Base-by-base conservation (phyloP, 768 basidiomycete species). In the Hericium rajendrae region DNA sequence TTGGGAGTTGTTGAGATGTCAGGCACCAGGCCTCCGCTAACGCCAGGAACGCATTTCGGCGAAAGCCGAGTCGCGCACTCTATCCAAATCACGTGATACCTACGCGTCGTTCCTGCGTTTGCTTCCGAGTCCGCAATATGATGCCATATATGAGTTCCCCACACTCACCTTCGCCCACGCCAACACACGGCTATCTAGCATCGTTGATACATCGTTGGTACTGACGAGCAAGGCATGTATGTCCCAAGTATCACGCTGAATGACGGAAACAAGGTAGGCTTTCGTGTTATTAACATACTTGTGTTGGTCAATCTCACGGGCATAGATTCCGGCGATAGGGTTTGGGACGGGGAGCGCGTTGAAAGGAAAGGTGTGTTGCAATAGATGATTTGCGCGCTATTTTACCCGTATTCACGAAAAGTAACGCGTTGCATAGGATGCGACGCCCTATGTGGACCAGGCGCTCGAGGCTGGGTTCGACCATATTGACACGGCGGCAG, bases 401-500 rank as follows among this genome's bases (percentile, higher is more conserved):
- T 32, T 32, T 32, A 32, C 8, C 9, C 2, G 32, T 32, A 6
- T 32, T 9, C 32, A 32, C 9, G 32, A 32, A 10, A 6, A 32
- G n/a, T 32, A 8, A 32, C 32, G 41, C 16, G 41, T 20, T 46
- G 13, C 2, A 32, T n/a, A 71, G 65, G 81, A 85, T 59, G 78
- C 80, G 10, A 76, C 80, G 37, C 71, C 71, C 40, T 78, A 78
- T 58, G 77, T 84, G 39, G 73, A 77, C 48, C 78, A 79, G 62
- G 85, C 85, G 3, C 68, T 87, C 0, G 77, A 84, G 15, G 64
- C 70, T 1, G 85, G 84, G 0, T 86, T 86, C 63, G 73, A 73
- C 3, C 85, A 87, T 67, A 69, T 86, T 11, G 84, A 85, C 68
- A 81, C 82, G 5, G 84, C 84, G 0, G 77, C 80, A 58, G 58